phyloP scores from a whole-genome alignment of 257 asterid genomes.

The Dorcoceras hygrometricum region DNA sequence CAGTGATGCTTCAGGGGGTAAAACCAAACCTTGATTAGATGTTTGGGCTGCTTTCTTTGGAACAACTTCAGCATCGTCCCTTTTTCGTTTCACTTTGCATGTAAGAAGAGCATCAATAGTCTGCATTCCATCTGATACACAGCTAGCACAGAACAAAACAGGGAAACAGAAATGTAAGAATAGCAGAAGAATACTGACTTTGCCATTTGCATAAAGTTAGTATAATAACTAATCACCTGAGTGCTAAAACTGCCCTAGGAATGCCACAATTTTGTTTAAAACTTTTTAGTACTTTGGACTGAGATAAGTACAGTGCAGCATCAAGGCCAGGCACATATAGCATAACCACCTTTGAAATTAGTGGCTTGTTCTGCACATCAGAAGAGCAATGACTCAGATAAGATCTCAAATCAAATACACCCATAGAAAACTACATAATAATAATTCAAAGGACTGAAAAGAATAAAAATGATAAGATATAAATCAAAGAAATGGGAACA shows the following conservation, averaged over 20 bases:
- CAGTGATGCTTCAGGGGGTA: conserved; percentile 5
- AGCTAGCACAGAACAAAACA: conserved; percentile 55
- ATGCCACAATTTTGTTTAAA: conserved; percentile 74
- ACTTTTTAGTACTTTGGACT: conserved; percentile 63
- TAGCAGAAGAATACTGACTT: conserved; percentile 7
- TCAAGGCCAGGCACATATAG: conserved; percentile 94
- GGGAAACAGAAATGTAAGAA: conserved; percentile 18
- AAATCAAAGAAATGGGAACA: not conserved
- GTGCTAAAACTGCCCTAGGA: conserved; percentile 88
- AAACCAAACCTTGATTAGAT: conserved; percentile 50
- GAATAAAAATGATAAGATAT: not conserved
- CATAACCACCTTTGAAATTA: conserved; percentile 89
- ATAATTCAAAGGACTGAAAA: too few relatives aligned
- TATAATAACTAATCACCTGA: conserved; percentile 49
- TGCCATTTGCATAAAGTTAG: not conserved
- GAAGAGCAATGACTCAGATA: conserved; percentile 22
- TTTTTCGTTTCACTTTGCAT: conserved; percentile 78
- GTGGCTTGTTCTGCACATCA: conserved; percentile 82
- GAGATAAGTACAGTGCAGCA: conserved; percentile 86
- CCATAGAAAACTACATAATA: not conserved
- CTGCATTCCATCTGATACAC: conserved; percentile 87
- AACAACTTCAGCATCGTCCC: conserved; percentile 50
- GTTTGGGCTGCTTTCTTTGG: conserved; percentile 41
- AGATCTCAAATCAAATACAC: not conserved
- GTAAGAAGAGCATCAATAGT: conserved; percentile 91